A percentile compares a stretch with the other conserved stretches of the same genome.
phyloP scores from a whole-genome alignment of 192 early-diverging fungal species.

The Dissophora globulifera region DNA sequence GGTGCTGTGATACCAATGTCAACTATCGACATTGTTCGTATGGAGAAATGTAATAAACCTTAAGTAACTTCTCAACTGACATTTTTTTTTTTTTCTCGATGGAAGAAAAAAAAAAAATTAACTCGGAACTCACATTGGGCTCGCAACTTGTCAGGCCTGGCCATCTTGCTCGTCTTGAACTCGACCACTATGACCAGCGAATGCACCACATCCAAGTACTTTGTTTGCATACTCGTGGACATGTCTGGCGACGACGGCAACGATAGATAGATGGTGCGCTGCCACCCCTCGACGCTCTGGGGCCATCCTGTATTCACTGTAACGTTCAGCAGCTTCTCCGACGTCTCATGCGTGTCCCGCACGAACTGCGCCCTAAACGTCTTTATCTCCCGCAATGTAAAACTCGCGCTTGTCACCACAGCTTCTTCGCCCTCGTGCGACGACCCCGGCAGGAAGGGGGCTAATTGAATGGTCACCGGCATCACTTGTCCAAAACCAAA shows the following conservation, averaged over 20 bases:
- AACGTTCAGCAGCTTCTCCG: slow-evolving; percentile 13
- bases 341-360: not conserved
- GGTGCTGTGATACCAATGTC: slow-evolving; percentile 10
- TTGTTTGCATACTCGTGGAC: slow-evolving; percentile 13
- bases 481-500: slow-evolving; percentile 12
- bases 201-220: slow-evolving; percentile 25
- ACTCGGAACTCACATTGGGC: slow-evolving; percentile 12
- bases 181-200: slow-evolving; percentile 6
- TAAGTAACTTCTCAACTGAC: too few relatives aligned
- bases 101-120: slow-evolving; percentile 10
- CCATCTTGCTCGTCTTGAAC: slow-evolving; percentile 3
- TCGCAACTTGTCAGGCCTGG: slow-evolving; percentile 17
- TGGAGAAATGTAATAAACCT: too few relatives aligned
- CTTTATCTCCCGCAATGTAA: slow-evolving; percentile 21
- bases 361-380: slow-evolving; percentile 19
- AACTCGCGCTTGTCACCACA: not conserved
- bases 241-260: slow-evolving; percentile 10
- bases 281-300: slow-evolving; percentile 7
- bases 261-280: slow-evolving; percentile 13
- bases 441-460: not conserved
- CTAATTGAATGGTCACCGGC: slow-evolving; percentile 8
- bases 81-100: too few relatives aligned
- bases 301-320: slow-evolving; percentile 22
- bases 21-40: too few relatives aligned
- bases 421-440: slow-evolving; percentile 5